A percentile compares a stretch with the other conserved stretches of the same genome.
Evolutionary conservation across 2,329 filamentous ascomycete genomes (phyloP).

Genomic region (Venturia asperata): DNA sequence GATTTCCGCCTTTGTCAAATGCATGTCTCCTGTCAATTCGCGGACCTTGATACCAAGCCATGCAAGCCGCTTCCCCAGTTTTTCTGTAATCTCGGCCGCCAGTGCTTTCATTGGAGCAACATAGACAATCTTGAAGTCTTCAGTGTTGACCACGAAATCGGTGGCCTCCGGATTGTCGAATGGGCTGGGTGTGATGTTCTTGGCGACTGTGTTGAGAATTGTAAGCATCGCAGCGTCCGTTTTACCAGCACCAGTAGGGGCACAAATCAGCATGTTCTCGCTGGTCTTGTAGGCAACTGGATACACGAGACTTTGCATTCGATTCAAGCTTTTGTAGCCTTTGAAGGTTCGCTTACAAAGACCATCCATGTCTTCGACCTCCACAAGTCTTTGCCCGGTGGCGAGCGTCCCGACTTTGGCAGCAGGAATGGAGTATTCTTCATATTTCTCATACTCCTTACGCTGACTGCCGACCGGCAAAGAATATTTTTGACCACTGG

Average conservation of each 20-base stretch:
- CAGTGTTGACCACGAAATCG: constrained; percentile 73
- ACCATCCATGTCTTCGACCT: constrained; percentile 77
- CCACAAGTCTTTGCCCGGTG: constrained; percentile 65
- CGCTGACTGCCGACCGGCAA: constrained; percentile 70
- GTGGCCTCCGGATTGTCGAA: constrained; percentile 63
- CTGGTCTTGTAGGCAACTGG: constrained; percentile 91
- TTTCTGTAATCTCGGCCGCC: constrained; percentile 91
- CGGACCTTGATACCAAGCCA: constrained; percentile 91
- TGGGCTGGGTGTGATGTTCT: constrained; percentile 75
- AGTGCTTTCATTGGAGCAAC: constrained; percentile 98
- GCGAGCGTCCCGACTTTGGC: constrained; percentile 68
- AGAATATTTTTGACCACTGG: constrained; percentile 72
- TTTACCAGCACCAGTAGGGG: constrained; percentile 96
- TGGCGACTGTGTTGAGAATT: constrained; percentile 80
- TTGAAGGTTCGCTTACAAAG: constrained; percentile 87
- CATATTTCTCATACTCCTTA: constrained; percentile 69
- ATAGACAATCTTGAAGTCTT: constrained; percentile 97
- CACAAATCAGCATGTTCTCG: constrained; percentile 98
- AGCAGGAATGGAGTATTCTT: constrained; percentile 83
- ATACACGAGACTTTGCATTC: constrained; percentile 97
- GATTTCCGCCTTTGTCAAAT: constrained; percentile 93
- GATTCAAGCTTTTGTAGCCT: constrained; percentile 86
- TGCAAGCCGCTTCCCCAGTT: constrained; percentile 80
- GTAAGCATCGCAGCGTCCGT: constrained; percentile 97
- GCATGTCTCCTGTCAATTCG: constrained; percentile 97